Percentiles rank a stretch among this genome's conserved stretches.
These are phyloP conservation scores for Tephrocybe sp. DNA, from an alignment of 768 basidiomycete genomes.

Conservation along the genomic window DNA sequence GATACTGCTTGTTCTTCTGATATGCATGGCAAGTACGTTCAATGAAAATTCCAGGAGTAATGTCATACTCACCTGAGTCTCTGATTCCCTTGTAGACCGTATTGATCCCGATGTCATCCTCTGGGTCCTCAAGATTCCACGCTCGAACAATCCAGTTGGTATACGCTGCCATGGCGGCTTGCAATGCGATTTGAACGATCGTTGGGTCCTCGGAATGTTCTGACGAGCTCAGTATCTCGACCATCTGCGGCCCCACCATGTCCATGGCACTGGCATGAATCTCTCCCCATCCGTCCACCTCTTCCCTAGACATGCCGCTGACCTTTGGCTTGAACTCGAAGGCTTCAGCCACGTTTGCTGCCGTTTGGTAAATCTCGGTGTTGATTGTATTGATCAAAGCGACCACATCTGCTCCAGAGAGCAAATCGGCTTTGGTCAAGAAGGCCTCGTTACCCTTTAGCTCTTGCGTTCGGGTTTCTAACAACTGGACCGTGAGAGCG, in stretches of 20 bases:
- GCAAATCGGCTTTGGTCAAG: slow-evolving; percentile 40
- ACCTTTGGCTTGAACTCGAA: slow-evolving; percentile 26
- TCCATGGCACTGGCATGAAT: slow-evolving; percentile 27
- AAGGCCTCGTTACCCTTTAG: slow-evolving; percentile 45
- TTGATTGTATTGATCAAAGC: slow-evolving; percentile 45
- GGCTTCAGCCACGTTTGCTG: slow-evolving; percentile 45
- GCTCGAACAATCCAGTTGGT: slow-evolving; percentile 50
- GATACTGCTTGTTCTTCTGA: slow-evolving; percentile 45
- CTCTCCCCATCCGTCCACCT: slow-evolving; percentile 22
- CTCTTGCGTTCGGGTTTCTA: slow-evolving; percentile 28
- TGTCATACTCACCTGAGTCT: slow-evolving; percentile 29
- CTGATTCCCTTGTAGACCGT: slow-evolving; percentile 34
- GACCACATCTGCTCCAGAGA: slow-evolving; percentile 45
- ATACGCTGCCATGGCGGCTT: slow-evolving; percentile 44
- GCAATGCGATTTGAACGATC: slow-evolving; percentile 44
- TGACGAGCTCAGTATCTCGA: slow-evolving; percentile 35
- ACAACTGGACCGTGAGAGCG: slow-evolving; percentile 15
- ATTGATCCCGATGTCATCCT: slow-evolving; percentile 43
- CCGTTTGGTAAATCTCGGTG: slow-evolving; percentile 46
- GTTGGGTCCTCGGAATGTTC: slow-evolving; percentile 41
- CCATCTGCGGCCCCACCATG: slow-evolving; percentile 33
- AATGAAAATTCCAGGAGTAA: background rate
- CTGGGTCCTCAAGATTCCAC: slow-evolving; percentile 51
- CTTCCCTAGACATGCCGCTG: slow-evolving; percentile 2
- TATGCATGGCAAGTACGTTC: background rate